Conservation (phyloP, 2,329 filamentous ascomycete species). For the Graphiopsis chlorocephala region DNA sequence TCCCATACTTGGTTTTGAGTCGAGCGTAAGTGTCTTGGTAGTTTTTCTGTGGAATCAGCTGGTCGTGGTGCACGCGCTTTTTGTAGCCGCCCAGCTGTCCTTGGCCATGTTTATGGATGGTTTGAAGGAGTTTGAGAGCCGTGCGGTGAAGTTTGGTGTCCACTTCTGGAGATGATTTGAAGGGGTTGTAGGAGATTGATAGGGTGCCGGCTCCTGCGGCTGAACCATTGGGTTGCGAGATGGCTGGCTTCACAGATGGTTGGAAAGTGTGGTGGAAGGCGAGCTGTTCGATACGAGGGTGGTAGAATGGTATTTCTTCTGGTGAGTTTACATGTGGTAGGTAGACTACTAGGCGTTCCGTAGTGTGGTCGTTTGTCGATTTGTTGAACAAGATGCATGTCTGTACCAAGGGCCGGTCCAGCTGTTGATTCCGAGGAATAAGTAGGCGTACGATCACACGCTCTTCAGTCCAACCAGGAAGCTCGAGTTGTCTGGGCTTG, state of each 20-base stretch:
- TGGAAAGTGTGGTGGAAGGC: constrained; percentile 72
- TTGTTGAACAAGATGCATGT: constrained; percentile 68
- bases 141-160: constrained; percentile 56
- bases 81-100: constrained; percentile 65
- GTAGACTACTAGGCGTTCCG: constrained; percentile 67
- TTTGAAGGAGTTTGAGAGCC: constrained; percentile 64
- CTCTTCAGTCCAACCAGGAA: constrained; percentile 43
- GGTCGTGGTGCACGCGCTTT: constrained; percentile 81
- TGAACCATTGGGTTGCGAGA: constrained; percentile 10
- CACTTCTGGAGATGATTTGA: constrained; percentile 21
- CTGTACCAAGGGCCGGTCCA: constrained; percentile 75
- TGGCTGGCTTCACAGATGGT: not conserved
- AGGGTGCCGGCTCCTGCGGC: constrained; percentile 40
- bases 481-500: not conserved
- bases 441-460: constrained; percentile 72
- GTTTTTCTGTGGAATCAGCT: constrained; percentile 69
- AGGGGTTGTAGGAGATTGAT: constrained; percentile 54
- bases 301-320: constrained; percentile 78
- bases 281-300: constrained; percentile 71
- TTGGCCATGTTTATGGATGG: constrained; percentile 71
- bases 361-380: constrained; percentile 30
- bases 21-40: constrained; percentile 80
- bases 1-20: constrained; percentile 77
- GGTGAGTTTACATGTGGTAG: constrained; percentile 65
- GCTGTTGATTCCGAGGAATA: constrained; percentile 74